Evolutionary conservation across 352 stramenopile species (phyloP), one percentile per base, ranked within the genome.

Genomic region (Globisporangium okanoganense): DNA sequence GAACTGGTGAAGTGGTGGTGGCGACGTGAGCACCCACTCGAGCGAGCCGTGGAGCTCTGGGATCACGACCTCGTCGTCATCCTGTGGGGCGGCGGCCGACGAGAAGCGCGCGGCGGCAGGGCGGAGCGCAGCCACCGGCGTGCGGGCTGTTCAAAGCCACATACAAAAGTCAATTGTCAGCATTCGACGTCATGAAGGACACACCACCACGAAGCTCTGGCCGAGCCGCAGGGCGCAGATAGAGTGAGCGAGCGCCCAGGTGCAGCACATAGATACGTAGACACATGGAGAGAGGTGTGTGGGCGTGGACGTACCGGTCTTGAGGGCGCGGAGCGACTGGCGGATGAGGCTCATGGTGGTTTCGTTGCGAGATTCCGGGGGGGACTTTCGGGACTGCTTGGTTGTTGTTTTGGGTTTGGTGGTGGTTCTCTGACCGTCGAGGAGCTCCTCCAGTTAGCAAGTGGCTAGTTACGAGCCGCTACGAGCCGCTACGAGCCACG

Each of bases 1-100:
- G 62, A 96, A 96, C 82, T 96, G 87, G 71, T 96, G 87, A 73
- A 95, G 58, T 66, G 87, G 87, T 66, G 87, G 84, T 14, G 87
- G 87, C 65, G 84, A 92, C 59, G 69, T 72, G 62, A 96, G 71
- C 66, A 87, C 79, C 85, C 85, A 96, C 72, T 96, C 87, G 20
- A 96, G 73, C 49, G 84, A 91, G 70, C 88, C 75, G 71, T 88
- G 72, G 47, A 92, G 66, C 63, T 92, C 85, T 35, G 87, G 85
- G 52, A 96, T 79, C 62, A 96, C 85, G 31, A 96, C 82, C 31
- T 73, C 60, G 71, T 94, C 84, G 50, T 88, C 69, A 13, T 70
- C 78, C 58, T 73, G 64, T 58, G 70, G 71, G 38, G 82, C 71
- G 38, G 80, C 80, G 22, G 79, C 74, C 60, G 77, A 88, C 69